Percentiles rank a stretch among this genome's conserved stretches.
phyloP scores from a whole-genome alignment of 164 flowering plant species.

The Vitis cinerea region DNA sequence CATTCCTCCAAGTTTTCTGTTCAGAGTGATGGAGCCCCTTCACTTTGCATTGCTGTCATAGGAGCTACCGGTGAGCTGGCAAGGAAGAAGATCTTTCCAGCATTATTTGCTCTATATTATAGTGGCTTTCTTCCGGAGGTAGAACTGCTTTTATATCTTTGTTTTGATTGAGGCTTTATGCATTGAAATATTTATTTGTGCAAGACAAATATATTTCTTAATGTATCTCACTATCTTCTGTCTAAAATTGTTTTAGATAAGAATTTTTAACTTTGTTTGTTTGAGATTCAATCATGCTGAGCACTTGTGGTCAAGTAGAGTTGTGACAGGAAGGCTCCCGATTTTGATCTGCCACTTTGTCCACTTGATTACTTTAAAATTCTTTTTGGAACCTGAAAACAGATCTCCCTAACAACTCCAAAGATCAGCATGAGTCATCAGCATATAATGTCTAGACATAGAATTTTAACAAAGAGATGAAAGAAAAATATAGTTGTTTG shows the following conservation, averaged over 20 bases:
- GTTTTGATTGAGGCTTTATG: not conserved
- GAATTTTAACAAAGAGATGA: not conserved
- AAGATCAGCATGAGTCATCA: too few species aligned
- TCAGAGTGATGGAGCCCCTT: conserved; percentile 24
- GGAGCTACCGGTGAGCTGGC: conserved; percentile 82
- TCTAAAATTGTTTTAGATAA: too few species aligned
- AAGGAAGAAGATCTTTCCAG: conserved; percentile 68
- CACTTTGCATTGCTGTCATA: conserved; percentile 63
- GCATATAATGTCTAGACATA: not conserved
- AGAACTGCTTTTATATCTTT: not conserved
- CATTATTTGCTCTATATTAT: conserved; percentile 72
- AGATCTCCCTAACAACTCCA: not conserved
- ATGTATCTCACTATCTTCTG: not conserved
- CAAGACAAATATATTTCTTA: not conserved
- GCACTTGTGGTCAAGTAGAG: not conserved
- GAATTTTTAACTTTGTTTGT: too few species aligned
- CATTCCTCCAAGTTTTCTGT: conserved; percentile 8
- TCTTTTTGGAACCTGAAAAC: not conserved
- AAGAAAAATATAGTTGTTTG: too few species aligned
- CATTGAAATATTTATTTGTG: too few species aligned
- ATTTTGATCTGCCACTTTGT: not conserved
- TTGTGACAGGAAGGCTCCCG: not conserved
- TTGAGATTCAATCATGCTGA: not conserved
- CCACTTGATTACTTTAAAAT: not conserved
- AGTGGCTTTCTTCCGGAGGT: conserved; percentile 75